Conservation (phyloP, 1,139 yeast genomes). For the Casaregolazyma suthepensis region DNA sequence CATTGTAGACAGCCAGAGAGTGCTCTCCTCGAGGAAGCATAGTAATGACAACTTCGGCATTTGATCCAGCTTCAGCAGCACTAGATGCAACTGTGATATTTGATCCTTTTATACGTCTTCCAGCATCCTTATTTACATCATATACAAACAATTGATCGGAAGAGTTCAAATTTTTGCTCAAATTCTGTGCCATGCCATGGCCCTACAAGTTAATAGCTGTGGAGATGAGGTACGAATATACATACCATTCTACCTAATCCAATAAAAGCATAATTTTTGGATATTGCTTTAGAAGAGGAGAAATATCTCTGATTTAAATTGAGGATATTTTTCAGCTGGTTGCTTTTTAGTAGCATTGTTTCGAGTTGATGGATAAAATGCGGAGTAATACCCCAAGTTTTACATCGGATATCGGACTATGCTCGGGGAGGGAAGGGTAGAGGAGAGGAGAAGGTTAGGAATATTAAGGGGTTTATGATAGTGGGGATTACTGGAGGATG, state of each 20-base stretch:
- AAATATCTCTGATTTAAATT: slow-evolving; percentile 11
- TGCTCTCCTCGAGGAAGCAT: slow-evolving; percentile 60
- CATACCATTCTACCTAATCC: slow-evolving; percentile 54
- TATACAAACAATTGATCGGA: slow-evolving; percentile 41
- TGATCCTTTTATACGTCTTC: slow-evolving; percentile 20
- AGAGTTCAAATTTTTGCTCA: slow-evolving; percentile 40
- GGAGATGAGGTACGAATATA: not conserved
- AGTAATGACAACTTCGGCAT: slow-evolving; percentile 37
- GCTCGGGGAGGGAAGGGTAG: not conserved
- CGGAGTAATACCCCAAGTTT: not conserved
- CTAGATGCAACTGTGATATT: slow-evolving; percentile 24
- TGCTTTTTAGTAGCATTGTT: not conserved
- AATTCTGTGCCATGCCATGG: slow-evolving; percentile 53
- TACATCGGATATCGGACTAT: not conserved
- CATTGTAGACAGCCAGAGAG: slow-evolving; percentile 41
- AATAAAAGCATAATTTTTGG: slow-evolving; percentile 40
- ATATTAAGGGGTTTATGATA: not conserved
- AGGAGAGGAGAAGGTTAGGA: not conserved
- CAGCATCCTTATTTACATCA: slow-evolving; percentile 38
- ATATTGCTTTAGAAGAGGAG: slow-evolving; percentile 10
- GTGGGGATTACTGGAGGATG: not conserved
- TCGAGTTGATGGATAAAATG: not conserved
- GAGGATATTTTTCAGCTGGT: not conserved
- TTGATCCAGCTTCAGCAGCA: slow-evolving; percentile 38
- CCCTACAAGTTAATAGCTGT: slow-evolving; percentile 23